A percentile compares a stretch with the other conserved stretches of the same genome.
These are phyloP conservation scores for Candolleomyces efflorescens DNA, from an alignment of 768 basidiomycete genomes.

Conservation along the genomic window DNA sequence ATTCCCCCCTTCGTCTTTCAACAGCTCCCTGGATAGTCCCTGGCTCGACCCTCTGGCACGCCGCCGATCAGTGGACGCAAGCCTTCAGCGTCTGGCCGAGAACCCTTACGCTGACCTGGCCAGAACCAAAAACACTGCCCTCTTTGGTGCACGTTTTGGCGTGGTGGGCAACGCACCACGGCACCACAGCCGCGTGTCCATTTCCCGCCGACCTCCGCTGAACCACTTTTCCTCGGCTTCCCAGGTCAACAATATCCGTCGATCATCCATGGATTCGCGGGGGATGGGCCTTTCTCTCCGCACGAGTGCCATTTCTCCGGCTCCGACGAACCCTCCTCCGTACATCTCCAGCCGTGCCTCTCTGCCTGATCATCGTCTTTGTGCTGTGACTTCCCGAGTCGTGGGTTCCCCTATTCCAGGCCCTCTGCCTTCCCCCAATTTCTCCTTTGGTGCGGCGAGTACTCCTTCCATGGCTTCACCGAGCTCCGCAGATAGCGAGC, in stretches of 20 bases:
- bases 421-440: conserved; percentile 57
- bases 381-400: conserved; percentile 43
- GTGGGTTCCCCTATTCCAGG: conserved; percentile 45
- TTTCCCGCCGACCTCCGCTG: conserved; percentile 14
- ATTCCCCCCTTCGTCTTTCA: conserved; percentile 25
- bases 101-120: conserved; percentile 49
- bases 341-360: conserved; percentile 39
- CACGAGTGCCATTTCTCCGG: conserved; percentile 30
- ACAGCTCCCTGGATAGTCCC: conserved; percentile 27
- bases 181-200: conserved; percentile 18
- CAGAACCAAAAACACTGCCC: conserved; percentile 47
- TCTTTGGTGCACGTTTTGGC: conserved; percentile 33
- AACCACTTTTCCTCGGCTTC: conserved; percentile 27
- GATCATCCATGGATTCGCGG: conserved; percentile 39
- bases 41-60: conserved; percentile 38
- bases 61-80: conserved; percentile 43
- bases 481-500: conserved; percentile 46
- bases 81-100: conserved; percentile 43
- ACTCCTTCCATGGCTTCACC: conserved; percentile 47
- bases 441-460: conserved; percentile 59
- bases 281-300: conserved; percentile 30
- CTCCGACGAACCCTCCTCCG: conserved; percentile 41
- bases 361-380: conserved; percentile 47
- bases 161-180: conserved; percentile 9
- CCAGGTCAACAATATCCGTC: conserved; percentile 33